Base-by-base conservation (phyloP, 495 filamentous ascomycete species). In the Xylaria sp. region DNA sequence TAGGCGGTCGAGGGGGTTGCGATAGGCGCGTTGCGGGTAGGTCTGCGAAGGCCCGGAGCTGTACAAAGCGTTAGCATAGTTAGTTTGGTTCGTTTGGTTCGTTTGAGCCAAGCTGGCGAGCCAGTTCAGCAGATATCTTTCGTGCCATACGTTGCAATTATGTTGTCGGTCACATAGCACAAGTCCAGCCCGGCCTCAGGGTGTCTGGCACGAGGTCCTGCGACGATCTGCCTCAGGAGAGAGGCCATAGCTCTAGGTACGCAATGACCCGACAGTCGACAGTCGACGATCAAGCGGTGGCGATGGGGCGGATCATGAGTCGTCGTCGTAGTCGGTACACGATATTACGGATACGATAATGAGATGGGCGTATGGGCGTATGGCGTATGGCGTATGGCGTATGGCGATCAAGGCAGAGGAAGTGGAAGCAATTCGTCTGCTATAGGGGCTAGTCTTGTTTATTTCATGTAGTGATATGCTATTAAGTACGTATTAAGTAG, bases 81-180 rank as follows among this genome's bases (percentile, higher is more conserved):
- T n/a, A n/a, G n/a, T n/a, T n/a, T n/a, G n/a, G n/a, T n/a, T n/a
- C 3, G 1, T 17, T 17, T 5, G 11, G 19, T 19, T 7, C 19
- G 2, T 46, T 7, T 63, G 3, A 21, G 26, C 37, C 37, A 17
- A 44, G 37, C 58, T 21, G 12, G 9, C 12, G 19, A 43, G 21
- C 15, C 19, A 31, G 33, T 19, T 19, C 12, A 24, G 67, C 14
- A 53, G 40, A 3, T 1, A 33, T 48, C 0, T 61, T n/a, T 44
- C 15, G 14, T 3, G 11, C 0, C 91, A 48, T 62, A 86, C 82
- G 89, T 90, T 37, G 85, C 88, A 44, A 90, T 89, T 41, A 90
- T 90, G 65, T 90, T 91, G 73, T 93, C 88, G 1, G 93, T 94
- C 15, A 98, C 94, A 80, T 99, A 99, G 85, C 95, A 99, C 52